Evolutionary conservation across 306 rosid species (phyloP).

Genomic region (Macrotyloma uniflorum): DNA sequence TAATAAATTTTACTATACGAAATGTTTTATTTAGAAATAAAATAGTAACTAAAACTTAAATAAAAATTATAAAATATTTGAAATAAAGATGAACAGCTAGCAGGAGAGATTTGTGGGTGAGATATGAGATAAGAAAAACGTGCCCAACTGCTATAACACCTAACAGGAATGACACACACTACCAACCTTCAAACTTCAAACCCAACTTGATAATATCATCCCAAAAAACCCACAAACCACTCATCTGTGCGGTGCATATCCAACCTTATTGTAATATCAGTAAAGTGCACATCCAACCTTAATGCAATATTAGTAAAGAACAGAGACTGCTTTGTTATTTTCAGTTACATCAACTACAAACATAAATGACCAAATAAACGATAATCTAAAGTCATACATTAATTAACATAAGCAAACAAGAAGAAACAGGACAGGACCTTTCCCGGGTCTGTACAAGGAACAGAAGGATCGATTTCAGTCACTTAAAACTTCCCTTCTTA

Average conservation of each 20-base stretch:
- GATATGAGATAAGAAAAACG: constrained; percentile 32
- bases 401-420: constrained; percentile 50
- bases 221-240: constrained; percentile 29
- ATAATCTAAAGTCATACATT: constrained; percentile 53
- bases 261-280: constrained; percentile 33
- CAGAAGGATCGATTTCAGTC: constrained; percentile 54
- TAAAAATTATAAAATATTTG: no score
- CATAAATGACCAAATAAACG: constrained; percentile 42
- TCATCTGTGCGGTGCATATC: constrained; percentile 37
- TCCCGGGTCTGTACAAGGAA: constrained; percentile 74
- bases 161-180: constrained; percentile 27
- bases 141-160: constrained; percentile 31
- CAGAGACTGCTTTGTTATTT: constrained; percentile 54
- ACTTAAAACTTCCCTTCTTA: constrained; percentile 43
- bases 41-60: no score
- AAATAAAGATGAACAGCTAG: no score
- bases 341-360: constrained; percentile 56
- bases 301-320: constrained; percentile 41
- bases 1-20: no score
- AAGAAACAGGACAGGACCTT: constrained; percentile 57
- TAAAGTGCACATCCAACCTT: constrained; percentile 43
- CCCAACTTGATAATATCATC: constrained; percentile 23
- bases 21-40: no score
- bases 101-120: no score
- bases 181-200: constrained; percentile 2